Evolutionary conservation across 768 basidiomycete genomes (phyloP), one percentile per base, ranked within the genome.

Genomic region (Rhodotorula graminis): DNA sequence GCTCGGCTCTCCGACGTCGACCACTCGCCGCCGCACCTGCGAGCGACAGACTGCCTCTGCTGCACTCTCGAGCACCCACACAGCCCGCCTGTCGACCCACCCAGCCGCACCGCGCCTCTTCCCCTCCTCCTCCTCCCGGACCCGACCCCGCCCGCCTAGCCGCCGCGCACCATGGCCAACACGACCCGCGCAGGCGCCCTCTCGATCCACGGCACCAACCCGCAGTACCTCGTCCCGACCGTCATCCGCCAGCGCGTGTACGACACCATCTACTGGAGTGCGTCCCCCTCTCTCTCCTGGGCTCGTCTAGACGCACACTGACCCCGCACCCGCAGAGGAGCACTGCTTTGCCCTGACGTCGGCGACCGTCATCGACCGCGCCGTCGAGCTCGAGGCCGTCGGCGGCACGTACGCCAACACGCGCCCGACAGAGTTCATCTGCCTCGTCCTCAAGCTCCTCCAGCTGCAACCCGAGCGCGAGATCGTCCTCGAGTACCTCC

Each of bases 401-500:
- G 96, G 96, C 18, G 96, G 96, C 23, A 94, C 97, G 18, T 94
- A 93, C 82, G 90, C 89, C 72, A 97, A 97, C 81, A 92, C 96
- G 77, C 87, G 89, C 59, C 96, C 96, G 0, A 98, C 94, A 7
- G 89, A 93, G 79, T 99, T 95, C 82, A 83, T 98, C 61, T 94
- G 90, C 79, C 84, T 99, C 55, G 86, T 94, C 61, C 84, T 98
- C 77, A 99, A 99, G 81, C 85, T 99, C 63, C 85, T 99, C 57
- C 95, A 97, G 82, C 88, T 99, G 62, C 96, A 98, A 80, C 96
- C 96, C 7, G 92, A 97, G 82, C 95, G 94, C 81, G 96, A 98
- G 82, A 97, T 99, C 65, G 80, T 98, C 63, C 83, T 98, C 2
- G 96, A 98, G 80, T 99, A 99, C 80, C 83, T 99, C 33, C 87